These are phyloP conservation scores for Cytospora chrysosperma DNA, from an alignment of 2,329 filamentous ascomycete species.

Conservation along the genomic window DNA sequence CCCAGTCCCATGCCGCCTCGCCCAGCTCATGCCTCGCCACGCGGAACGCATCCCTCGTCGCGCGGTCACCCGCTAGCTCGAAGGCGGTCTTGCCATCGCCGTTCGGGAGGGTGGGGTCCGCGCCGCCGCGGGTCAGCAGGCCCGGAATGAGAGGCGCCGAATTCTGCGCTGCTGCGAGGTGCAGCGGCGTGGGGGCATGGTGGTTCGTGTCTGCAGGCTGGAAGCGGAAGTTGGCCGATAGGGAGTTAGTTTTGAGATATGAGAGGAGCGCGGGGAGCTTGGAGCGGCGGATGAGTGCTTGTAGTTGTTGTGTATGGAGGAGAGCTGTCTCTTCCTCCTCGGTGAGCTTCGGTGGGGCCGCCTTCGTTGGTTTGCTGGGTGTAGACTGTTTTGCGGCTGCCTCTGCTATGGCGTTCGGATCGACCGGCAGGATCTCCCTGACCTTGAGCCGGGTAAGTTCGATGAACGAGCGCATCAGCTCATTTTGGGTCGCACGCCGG, in stretches of 20 bases:
- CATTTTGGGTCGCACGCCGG: constrained; percentile 84
- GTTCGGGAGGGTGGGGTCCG: constrained; percentile 71
- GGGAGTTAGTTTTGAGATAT: constrained; percentile 74
- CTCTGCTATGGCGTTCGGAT: constrained; percentile 41
- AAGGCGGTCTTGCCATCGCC: constrained; percentile 81
- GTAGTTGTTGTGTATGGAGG: constrained; percentile 85
- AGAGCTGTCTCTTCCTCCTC: constrained; percentile 82
- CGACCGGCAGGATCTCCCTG: constrained; percentile 69
- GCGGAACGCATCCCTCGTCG: constrained; percentile 88
- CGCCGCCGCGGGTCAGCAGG: constrained; percentile 70
- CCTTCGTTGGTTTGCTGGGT: constrained; percentile 46
- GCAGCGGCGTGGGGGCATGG: constrained; percentile 80
- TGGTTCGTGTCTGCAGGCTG: constrained; percentile 69
- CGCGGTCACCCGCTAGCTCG: constrained; percentile 80
- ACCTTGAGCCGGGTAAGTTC: constrained; percentile 91
- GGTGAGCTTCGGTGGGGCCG: constrained; percentile 62
- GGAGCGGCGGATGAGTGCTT: constrained; percentile 82
- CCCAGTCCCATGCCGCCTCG: constrained; percentile 77
- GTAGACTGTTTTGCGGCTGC: constrained; percentile 37
- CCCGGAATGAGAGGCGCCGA: constrained; percentile 74
- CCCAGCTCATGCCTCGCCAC: constrained; percentile 81
- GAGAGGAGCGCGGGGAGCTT: constrained; percentile 84
- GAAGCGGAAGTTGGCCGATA: constrained; percentile 73
- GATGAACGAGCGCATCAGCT: constrained; percentile 91
- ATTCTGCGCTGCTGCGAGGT: constrained; percentile 81